phyloP scores from a whole-genome alignment of 2,329 filamentous ascomycete genomes.

The Fusarium nodosum region DNA sequence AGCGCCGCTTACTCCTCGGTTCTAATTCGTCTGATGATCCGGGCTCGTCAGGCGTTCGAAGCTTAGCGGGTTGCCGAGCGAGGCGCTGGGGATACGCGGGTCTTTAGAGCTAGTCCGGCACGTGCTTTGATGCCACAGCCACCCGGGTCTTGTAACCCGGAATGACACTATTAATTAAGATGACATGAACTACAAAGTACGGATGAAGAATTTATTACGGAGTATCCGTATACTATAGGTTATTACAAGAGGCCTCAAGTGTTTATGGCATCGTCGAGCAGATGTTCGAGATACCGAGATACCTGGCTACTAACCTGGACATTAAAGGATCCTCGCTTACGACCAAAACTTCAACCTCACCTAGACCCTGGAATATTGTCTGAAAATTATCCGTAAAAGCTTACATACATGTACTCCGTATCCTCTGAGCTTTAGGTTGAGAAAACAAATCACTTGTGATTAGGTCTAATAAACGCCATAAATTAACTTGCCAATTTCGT shows the following conservation, averaged over 20 bases:
- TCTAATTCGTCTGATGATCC: constrained; percentile 38
- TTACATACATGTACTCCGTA: neutral
- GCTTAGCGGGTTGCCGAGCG: constrained; percentile 45
- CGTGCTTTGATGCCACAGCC: constrained; percentile 26
- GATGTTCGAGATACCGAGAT: too few species aligned
- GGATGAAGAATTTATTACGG: neutral
- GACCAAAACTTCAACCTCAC: neutral
- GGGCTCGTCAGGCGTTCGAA: constrained; percentile 20
- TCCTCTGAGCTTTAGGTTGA: too few species aligned
- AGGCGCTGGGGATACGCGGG: constrained; percentile 42
- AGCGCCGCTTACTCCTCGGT: constrained; percentile 12
- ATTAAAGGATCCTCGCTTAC: constrained; percentile 5
- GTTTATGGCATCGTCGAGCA: neutral
- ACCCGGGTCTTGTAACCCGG: constrained; percentile 16
- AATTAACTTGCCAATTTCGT: neutral
- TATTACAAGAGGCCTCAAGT: constrained; percentile 1
- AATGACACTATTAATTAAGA: constrained; percentile 21
- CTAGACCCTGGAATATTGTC: neutral
- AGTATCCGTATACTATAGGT: neutral
- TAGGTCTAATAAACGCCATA: neutral
- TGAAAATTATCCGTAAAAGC: neutral
- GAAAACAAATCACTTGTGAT: neutral
- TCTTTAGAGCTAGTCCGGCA: constrained; percentile 19
- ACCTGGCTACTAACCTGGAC: neutral
- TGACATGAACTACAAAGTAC: constrained; percentile 5